phyloP scores from a whole-genome alignment of 768 basidiomycete genomes.

The Collybiopsis confluens region DNA sequence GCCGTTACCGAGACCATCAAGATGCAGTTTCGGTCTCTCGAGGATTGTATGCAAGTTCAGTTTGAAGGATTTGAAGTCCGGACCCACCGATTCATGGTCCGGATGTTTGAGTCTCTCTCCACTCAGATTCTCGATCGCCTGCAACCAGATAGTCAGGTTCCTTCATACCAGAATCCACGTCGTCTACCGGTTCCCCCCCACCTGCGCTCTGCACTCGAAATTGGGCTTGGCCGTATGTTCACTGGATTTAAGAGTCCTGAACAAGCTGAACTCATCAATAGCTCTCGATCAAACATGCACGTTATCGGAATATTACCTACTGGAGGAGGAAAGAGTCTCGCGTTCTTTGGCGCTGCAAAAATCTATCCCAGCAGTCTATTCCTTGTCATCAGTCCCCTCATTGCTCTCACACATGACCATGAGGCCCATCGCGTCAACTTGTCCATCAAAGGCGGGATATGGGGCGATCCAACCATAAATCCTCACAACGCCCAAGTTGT shows the following conservation, averaged over 20 bases:
- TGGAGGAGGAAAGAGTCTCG: neutral
- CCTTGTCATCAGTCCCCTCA: neutral
- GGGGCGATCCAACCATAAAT: neutral
- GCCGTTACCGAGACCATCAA: too few species aligned
- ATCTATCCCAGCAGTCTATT: neutral
- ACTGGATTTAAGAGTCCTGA: neutral
- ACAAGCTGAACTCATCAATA: conserved; percentile 2
- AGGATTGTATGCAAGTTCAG: too few species aligned
- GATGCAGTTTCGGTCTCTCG: too few species aligned
- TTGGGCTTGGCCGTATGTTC: too few species aligned
- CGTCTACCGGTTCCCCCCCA: too few species aligned
- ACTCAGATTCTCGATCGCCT: too few species aligned
- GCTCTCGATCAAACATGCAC: neutral
- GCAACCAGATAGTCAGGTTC: too few species aligned
- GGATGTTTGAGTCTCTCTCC: too few species aligned
- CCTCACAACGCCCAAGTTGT: neutral
- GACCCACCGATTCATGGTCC: too few species aligned
- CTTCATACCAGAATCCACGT: too few species aligned
- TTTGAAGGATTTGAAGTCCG: too few species aligned
- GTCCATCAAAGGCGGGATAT: neutral
- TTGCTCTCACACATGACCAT: neutral
- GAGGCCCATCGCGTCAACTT: neutral
- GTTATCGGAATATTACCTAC: neutral
- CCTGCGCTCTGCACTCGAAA: too few species aligned
- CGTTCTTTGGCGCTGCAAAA: neutral